Evolutionary conservation across 2,329 filamentous ascomycete genomes (phyloP), one percentile per base, ranked within the genome.

Genomic region (Botrytis porri): DNA sequence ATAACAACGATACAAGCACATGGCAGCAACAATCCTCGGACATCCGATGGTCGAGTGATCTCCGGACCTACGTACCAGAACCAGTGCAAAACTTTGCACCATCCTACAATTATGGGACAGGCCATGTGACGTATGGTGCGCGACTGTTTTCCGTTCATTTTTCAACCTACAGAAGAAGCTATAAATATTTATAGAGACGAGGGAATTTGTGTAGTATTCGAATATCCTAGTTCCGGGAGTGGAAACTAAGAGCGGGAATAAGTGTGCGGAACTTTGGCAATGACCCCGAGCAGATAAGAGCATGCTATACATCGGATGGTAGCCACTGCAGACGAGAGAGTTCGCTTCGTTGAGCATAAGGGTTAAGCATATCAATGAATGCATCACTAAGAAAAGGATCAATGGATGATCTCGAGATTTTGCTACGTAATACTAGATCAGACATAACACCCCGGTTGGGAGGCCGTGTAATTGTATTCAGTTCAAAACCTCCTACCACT

Each of bases 111-210:
- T 51, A 1, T n/a, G 12, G 48, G 25, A 10, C 12, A 12, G 25
- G 22, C 22, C 4, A n/a, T 12, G 7, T n/a, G 5, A 7, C 1
- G 6, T 51, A n/a, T 1, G 4, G 7, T 8, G n/a, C n/a, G 0
- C 25, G 0, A 51, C 10, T 29, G 14, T 16, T 18, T 18, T 29
- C 12, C 3, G 16, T 29, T 29, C 16, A 57, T 29, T 57, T 2
- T 5, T 57, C n/a, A 51, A 14, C 14, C n/a, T 22, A 29, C 6
- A 29, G 6, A 29, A 18, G 7, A 57, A 29, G 2, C 25, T 4
- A 57, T 12, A 29, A n/a, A 29, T 16, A 4, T 29, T 18, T 18
- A 29, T 18, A 57, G 29, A 4, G 14, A 18, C 3, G 51, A 29
- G 16, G 3, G 18, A 9, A 0, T 57, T 18, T 29, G n/a, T 18